Base-by-base conservation (phyloP, 805 yeast genomes). In the Kuraishia hungarica region DNA sequence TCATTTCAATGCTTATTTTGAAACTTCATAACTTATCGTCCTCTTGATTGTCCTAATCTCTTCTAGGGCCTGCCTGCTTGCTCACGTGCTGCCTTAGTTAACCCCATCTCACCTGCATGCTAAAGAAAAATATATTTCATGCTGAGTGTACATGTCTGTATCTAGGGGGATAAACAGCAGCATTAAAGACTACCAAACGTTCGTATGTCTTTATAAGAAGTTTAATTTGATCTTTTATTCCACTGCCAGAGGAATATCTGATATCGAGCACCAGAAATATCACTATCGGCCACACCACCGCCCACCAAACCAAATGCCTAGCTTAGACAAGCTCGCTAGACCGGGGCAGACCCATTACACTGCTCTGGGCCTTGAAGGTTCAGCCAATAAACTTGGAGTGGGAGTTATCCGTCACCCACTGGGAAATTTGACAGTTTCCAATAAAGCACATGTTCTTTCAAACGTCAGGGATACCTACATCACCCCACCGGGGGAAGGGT, bases 401-500 rank as follows among this genome's bases (percentile, higher is more conserved):
- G 99, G 99, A 1, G 79, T 94, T 19, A 85, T 94, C 54, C 84
- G 80, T 62, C 99, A 94, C 60, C 76, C 77, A 7, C 56, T 75
- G 22, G 94, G 94, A 2, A 79, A 74, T 23, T 71, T 83, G 22
- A 70, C 84, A 0, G 71, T 73, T 3, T 63, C 71, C 1, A 87
- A 89, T 62, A 72, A 83, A 46, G 96, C 97, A 0, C 80, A 79
- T 56, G 87, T 94, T 1, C 74, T 94, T 39, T 74, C 96, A n/a
- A 94, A 94, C 69, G 83, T 94, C 47, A 80, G 99, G 75, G 97
- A 94, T 68, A 94, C 99, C 0, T 94, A 93, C 66, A 77, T 88
- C 35, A 87, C 98, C 0, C 99, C 99, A 8, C 97, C 98, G 1
- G 99, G 99, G 1, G 97, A 94, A 71, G 99, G 99, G 1, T 94